Conservation (phyloP, 768 basidiomycete genomes). For the Melanogaster broomeanus region DNA sequence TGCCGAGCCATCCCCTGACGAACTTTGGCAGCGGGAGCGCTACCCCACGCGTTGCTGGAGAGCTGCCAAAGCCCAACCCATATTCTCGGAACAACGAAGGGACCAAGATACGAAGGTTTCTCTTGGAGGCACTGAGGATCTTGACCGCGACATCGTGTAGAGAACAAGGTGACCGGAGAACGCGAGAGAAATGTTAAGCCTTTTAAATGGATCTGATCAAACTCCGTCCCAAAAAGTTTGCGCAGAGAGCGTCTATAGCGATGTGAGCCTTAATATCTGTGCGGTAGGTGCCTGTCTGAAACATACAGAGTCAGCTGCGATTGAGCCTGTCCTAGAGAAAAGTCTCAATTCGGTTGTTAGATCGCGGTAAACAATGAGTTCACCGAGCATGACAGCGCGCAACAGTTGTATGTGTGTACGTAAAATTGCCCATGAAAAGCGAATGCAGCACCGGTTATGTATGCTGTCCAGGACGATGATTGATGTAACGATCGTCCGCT, state of each 20-base stretch:
- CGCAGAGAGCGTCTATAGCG: slow-evolving; percentile 2
- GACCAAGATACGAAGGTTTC: slow-evolving; percentile 61
- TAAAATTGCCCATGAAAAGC: slow-evolving; percentile 6
- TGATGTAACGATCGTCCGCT: slow-evolving; percentile 29
- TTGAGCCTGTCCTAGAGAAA: slow-evolving; percentile 2
- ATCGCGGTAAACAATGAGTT: slow-evolving; percentile 9
- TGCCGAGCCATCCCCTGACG: slow-evolving; percentile 68
- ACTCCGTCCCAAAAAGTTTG: slow-evolving; percentile 31
- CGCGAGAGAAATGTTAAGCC: slow-evolving; percentile 7
- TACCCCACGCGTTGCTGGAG: slow-evolving; percentile 85
- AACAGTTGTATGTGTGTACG: slow-evolving; percentile 5
- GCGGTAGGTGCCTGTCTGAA: slow-evolving; percentile 8
- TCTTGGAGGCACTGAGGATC: slow-evolving; percentile 7
- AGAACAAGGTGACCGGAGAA: slow-evolving; percentile 8
- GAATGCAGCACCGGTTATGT: slow-evolving; percentile 15
- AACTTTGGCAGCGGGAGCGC: slow-evolving; percentile 63
- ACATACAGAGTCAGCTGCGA: background rate
- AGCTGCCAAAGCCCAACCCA: slow-evolving; percentile 87
- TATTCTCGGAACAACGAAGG: slow-evolving; percentile 58
- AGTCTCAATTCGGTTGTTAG: slow-evolving; percentile 1
- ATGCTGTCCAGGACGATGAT: slow-evolving; percentile 3
- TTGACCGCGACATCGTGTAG: slow-evolving; percentile 21
- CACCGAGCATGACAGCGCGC: slow-evolving; percentile 17
- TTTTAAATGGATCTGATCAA: slow-evolving; percentile 31
- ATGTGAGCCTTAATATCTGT: background rate